Evolutionary conservation across 805 yeast genomes (phyloP).

Genomic region (Myxozyma neotropica): DNA sequence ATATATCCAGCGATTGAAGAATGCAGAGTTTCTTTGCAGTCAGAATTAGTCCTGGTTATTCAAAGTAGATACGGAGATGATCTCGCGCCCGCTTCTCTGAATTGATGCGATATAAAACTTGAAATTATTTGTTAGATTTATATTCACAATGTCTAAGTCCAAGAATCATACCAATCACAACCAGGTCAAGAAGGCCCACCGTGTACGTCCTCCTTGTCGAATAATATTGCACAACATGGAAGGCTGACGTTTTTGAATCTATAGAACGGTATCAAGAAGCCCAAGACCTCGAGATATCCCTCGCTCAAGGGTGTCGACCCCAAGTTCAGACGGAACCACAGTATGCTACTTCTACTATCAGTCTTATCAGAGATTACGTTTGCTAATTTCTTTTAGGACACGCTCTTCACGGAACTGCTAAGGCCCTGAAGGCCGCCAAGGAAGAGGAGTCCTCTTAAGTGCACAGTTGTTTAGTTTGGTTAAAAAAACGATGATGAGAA

Average conservation of each 20-base stretch:
- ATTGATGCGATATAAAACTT: neutral
- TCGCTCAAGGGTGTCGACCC: slow-evolving; percentile 98
- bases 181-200: slow-evolving; percentile 99
- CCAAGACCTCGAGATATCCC: slow-evolving; percentile 96
- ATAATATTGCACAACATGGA: neutral
- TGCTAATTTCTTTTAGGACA: slow-evolving; percentile 37
- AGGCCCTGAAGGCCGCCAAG: slow-evolving; percentile 56
- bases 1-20: no score
- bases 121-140: neutral
- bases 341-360: slow-evolving; percentile 17
- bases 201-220: slow-evolving; percentile 40
- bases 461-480: neutral
- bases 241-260: neutral
- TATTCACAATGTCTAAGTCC: slow-evolving; percentile 82
- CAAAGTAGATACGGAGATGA: neutral
- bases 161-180: slow-evolving; percentile 99
- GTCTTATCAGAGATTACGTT: neutral
- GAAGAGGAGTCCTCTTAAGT: slow-evolving; percentile 11
- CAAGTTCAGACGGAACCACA: slow-evolving; percentile 99
- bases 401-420: slow-evolving; percentile 97
- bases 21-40: no score
- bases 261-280: slow-evolving; percentile 97
- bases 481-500: neutral
- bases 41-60: neutral
- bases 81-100: neutral